These are phyloP conservation scores for Lunularia cruciata DNA, from an alignment of 225 moss, liverwort and hornwort species.

Conservation along the genomic window DNA sequence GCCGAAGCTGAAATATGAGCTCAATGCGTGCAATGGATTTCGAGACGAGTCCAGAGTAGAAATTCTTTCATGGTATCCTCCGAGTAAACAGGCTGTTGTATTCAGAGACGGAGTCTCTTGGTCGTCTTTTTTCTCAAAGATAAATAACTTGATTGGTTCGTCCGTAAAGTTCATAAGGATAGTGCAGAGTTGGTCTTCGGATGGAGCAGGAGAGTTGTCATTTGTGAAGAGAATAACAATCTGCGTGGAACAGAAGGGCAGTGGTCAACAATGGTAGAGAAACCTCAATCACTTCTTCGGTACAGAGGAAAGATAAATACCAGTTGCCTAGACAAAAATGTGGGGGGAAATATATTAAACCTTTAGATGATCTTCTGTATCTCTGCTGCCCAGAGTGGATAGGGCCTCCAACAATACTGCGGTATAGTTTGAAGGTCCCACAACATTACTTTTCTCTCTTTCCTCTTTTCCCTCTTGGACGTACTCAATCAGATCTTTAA, in stretches of 20 bases:
- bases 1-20: constrained; percentile 42
- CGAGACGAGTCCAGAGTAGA: constrained; percentile 10
- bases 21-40: constrained; percentile 40
- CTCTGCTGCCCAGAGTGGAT: constrained; percentile 13
- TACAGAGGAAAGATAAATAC: no score
- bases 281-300: no score
- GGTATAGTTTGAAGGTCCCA: constrained; percentile 34
- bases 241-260: no score
- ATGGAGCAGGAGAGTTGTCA: constrained; percentile 17
- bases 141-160: constrained; percentile 25
- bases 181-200: constrained; percentile 15
- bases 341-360: no score
- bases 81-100: constrained; percentile 27
- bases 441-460: no score
- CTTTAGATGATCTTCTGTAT: no score
- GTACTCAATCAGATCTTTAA: no score
- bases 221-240: constrained; percentile 44
- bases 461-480: no score
- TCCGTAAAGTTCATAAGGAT: neutral
- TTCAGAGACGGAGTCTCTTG: constrained; percentile 12
- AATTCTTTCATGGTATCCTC: constrained; percentile 29
- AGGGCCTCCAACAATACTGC: constrained; percentile 33
- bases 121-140: constrained; percentile 20
- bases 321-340: no score
- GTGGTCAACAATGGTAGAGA: no score